Conservation (phyloP, 805 yeast species). For the Henningerozyma blattae region DNA sequence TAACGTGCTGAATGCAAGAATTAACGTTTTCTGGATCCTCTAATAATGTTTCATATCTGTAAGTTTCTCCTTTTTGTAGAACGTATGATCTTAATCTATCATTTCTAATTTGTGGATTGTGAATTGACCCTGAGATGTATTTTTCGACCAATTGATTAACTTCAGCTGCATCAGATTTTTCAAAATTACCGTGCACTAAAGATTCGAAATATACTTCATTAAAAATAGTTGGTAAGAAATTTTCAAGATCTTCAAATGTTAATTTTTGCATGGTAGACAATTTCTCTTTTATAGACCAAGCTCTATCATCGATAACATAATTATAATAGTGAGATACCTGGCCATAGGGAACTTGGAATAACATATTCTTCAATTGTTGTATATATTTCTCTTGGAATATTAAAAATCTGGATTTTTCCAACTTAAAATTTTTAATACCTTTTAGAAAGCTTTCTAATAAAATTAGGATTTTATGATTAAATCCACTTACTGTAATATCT, state of each 20-base stretch:
- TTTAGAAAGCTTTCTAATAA: constrained; percentile 50
- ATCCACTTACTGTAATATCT: constrained; percentile 59
- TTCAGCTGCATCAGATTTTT: constrained; percentile 39
- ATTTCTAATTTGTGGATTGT: constrained; percentile 17
- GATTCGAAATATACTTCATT: constrained; percentile 56
- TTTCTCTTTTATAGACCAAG: constrained; percentile 57
- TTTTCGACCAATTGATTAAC: constrained; percentile 31
- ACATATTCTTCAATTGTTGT: constrained; percentile 56
- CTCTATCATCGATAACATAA: constrained; percentile 56
- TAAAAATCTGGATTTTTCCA: constrained; percentile 49
- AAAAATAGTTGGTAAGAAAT: constrained; percentile 41
- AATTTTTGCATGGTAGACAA: constrained; percentile 34
- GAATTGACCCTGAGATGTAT: constrained; percentile 32
- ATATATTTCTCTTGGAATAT: constrained; percentile 50
- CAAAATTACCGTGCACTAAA: constrained; percentile 67
- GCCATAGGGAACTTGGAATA: constrained; percentile 63
- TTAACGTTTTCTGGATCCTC: constrained; percentile 65
- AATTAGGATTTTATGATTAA: constrained; percentile 64
- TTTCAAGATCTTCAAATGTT: constrained; percentile 36
- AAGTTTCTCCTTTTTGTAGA: constrained; percentile 28
- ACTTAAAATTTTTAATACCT: constrained; percentile 37
- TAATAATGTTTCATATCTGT: constrained; percentile 37
- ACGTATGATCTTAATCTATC: constrained; percentile 29
- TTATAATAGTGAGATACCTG: constrained; percentile 59
- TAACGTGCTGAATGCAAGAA: constrained; percentile 69